Percentiles rank a stretch among this genome's conserved stretches.
Conservation (phyloP, 495 filamentous ascomycete species). For the Aspergillus leporis region DNA sequence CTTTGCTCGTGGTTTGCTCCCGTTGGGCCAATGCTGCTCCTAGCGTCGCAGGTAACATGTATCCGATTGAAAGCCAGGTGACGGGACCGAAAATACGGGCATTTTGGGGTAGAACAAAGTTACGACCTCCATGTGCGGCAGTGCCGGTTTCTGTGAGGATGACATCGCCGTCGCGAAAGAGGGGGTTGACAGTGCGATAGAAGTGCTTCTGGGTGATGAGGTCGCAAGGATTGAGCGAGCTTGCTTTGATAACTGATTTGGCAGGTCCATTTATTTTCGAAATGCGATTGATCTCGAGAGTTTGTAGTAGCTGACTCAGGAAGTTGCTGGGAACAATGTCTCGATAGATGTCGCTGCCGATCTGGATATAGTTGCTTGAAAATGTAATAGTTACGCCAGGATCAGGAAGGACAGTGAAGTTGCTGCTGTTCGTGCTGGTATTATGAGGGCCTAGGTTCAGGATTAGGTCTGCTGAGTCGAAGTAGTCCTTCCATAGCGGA, state of each 20-base stretch:
- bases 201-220: slow-evolving; percentile 22
- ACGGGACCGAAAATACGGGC: slow-evolving; percentile 31
- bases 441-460: slow-evolving; percentile 29
- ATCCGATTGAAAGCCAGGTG: slow-evolving; percentile 44
- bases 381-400: slow-evolving; percentile 18
- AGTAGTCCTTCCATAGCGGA: slow-evolving; percentile 5
- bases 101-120: slow-evolving; percentile 24
- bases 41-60: slow-evolving; percentile 41
- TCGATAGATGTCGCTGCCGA: slow-evolving; percentile 11
- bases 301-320: background rate
- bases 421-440: slow-evolving; percentile 31
- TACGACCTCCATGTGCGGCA: slow-evolving; percentile 24
- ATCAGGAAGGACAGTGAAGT: slow-evolving; percentile 21
- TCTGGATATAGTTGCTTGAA: slow-evolving; percentile 9
- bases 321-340: slow-evolving; percentile 18
- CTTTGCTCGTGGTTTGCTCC: slow-evolving; percentile 18
- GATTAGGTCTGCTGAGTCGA: slow-evolving; percentile 31
- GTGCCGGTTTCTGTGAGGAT: slow-evolving; percentile 40
- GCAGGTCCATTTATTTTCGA: background rate
- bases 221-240: background rate
- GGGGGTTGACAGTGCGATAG: slow-evolving; percentile 24
- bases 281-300: background rate
- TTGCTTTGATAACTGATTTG: background rate
- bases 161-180: slow-evolving; percentile 30
- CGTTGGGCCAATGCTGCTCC: slow-evolving; percentile 43